These are phyloP conservation scores for Metschnikowia corniflorae DNA, from an alignment of 805 yeast species.

Conservation along the genomic window DNA sequence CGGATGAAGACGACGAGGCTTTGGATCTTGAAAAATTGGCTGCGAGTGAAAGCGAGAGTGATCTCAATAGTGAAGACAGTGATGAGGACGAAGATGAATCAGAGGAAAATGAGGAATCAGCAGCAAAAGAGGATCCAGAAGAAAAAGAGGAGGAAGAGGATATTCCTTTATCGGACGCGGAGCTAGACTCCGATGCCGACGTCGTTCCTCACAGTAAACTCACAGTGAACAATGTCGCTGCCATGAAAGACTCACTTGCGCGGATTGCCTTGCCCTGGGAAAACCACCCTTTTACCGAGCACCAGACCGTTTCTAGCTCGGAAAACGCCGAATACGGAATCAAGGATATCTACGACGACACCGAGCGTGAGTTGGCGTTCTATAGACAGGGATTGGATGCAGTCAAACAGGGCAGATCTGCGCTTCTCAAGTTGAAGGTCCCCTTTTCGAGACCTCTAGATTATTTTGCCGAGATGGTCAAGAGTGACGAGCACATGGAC, in stretches of 20 bases:
- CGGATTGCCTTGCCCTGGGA: slow-evolving; percentile 64
- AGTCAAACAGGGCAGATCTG: slow-evolving; percentile 65
- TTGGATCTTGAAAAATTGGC: slow-evolving; percentile 54
- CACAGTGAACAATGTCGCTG: slow-evolving; percentile 84
- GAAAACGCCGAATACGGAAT: slow-evolving; percentile 61
- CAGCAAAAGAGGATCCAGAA: slow-evolving; percentile 41
- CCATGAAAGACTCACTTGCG: slow-evolving; percentile 65
- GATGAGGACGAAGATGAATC: slow-evolving; percentile 27
- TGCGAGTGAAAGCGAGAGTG: slow-evolving; percentile 40
- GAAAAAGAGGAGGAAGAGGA: slow-evolving; percentile 68
- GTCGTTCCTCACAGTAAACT: slow-evolving; percentile 87
- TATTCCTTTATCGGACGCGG: slow-evolving; percentile 85
- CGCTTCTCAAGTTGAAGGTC: slow-evolving; percentile 64
- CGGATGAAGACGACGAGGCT: slow-evolving; percentile 34
- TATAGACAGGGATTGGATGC: slow-evolving; percentile 92
- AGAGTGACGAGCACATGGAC: slow-evolving; percentile 97
- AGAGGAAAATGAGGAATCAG: slow-evolving; percentile 27
- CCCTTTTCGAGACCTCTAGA: slow-evolving; percentile 93
- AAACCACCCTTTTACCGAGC: slow-evolving; percentile 76
- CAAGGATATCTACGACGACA: slow-evolving; percentile 90
- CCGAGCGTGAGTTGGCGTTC: slow-evolving; percentile 92
- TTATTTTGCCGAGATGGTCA: slow-evolving; percentile 98
- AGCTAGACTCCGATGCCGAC: slow-evolving; percentile 91
- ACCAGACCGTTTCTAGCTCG: slow-evolving; percentile 65
- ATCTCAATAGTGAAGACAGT: slow-evolving; percentile 25